Evolutionary conservation across 1,284 basidiomycete genomes (phyloP).

Genomic region (Heimioporus retisporus): DNA sequence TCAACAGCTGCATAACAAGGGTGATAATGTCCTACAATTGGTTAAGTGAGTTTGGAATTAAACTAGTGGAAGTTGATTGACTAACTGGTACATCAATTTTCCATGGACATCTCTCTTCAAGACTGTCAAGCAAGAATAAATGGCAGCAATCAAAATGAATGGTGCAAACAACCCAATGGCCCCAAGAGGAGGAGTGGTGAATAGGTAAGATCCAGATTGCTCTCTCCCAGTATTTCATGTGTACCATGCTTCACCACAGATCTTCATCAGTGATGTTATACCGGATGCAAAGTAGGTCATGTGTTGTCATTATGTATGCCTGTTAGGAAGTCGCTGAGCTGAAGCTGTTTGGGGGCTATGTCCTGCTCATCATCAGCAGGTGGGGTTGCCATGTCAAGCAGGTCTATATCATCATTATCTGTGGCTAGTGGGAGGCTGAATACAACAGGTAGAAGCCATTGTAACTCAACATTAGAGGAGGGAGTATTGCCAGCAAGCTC

Average conservation of each 20-base stretch:
- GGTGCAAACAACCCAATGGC: not conserved
- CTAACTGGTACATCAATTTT: not conserved
- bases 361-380: too few species aligned
- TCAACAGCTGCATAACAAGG: too few species aligned
- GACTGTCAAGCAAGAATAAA: slow-evolving; percentile 14
- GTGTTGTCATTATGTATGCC: not conserved
- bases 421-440: too few species aligned
- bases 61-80: too few species aligned
- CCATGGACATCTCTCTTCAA: slow-evolving; percentile 5
- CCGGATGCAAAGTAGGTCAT: slow-evolving; percentile 8
- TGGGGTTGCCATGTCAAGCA: too few species aligned
- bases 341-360: too few species aligned
- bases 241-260: not conserved
- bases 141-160: not conserved
- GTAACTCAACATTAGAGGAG: not conserved
- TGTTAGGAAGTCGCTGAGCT: too few species aligned
- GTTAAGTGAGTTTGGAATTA: too few species aligned
- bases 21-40: too few species aligned
- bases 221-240: slow-evolving; percentile 17
- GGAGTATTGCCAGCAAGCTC: too few species aligned
- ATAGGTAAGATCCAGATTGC: slow-evolving; percentile 18
- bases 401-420: too few species aligned
- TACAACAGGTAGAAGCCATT: too few species aligned
- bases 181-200: not conserved
- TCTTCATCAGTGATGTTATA: slow-evolving; percentile 5